Percentiles rank a stretch among this genome's conserved stretches.
phyloP scores from a whole-genome alignment of 352 stramenopile species.

The Phytophthora uliginosa region DNA sequence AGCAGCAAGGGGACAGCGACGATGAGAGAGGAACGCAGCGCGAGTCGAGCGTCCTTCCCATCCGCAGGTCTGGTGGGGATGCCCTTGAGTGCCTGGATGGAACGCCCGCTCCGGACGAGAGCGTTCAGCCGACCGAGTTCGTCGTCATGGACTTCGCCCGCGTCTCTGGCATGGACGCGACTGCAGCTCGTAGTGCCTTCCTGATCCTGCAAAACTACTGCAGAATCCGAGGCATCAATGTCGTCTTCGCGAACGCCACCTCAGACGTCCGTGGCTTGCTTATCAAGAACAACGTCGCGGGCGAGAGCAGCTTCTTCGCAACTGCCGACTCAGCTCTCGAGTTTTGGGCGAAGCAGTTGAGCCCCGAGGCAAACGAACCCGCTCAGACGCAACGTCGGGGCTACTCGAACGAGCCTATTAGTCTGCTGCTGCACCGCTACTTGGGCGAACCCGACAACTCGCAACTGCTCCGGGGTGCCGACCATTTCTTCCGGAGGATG shows the following conservation, averaged over 20 bases:
- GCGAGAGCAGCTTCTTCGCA: constrained; percentile 59
- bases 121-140: constrained; percentile 64
- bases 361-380: constrained; percentile 31
- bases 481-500: constrained; percentile 63
- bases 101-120: constrained; percentile 39
- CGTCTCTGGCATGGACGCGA: constrained; percentile 88
- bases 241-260: constrained; percentile 68
- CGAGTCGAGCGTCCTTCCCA: constrained; percentile 50
- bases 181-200: constrained; percentile 74
- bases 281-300: constrained; percentile 71
- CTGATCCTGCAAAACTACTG: constrained; percentile 85
- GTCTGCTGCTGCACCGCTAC: constrained; percentile 77
- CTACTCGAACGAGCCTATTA: constrained; percentile 56
- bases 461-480: constrained; percentile 62
- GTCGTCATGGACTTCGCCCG: constrained; percentile 88
- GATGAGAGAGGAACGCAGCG: constrained; percentile 24
- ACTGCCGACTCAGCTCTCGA: constrained; percentile 76
- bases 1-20: constrained; percentile 3
- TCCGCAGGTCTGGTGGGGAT: constrained; percentile 47
- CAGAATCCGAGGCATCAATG: constrained; percentile 61
- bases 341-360: constrained; percentile 68
- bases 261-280: constrained; percentile 66
- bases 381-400: constrained; percentile 14
- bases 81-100: constrained; percentile 76
- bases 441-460: constrained; percentile 74